Evolutionary conservation across 2,329 filamentous ascomycete species (phyloP).

Genomic region (Dothistroma septosporum): DNA sequence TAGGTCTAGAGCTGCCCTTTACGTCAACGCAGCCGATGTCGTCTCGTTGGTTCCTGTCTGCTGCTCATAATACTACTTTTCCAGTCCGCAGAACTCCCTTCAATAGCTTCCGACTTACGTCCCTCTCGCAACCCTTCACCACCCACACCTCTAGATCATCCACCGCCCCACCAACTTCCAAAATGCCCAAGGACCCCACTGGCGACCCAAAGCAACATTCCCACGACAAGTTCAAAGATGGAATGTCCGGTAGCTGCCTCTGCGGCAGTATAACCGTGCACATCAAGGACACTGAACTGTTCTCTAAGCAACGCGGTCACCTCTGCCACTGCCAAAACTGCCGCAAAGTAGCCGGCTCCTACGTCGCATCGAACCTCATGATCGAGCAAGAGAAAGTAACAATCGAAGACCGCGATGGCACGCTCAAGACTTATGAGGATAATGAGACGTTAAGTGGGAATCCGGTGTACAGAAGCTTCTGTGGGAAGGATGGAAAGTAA

Average conservation of each 20-base stretch:
- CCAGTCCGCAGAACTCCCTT: not conserved
- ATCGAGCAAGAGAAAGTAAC: constrained; percentile 46
- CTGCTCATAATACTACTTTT: not conserved
- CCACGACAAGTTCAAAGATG: constrained; percentile 32
- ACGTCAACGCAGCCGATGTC: constrained; percentile 10
- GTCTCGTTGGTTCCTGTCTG: not conserved
- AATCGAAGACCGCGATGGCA: constrained; percentile 44
- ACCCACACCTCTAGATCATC: not conserved
- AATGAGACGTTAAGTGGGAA: constrained; percentile 46
- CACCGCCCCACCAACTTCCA: constrained; percentile 7
- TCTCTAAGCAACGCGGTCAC: constrained; percentile 43
- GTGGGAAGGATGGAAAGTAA: constrained; percentile 44
- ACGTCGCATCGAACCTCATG: constrained; percentile 39
- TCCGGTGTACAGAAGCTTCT: constrained; percentile 45
- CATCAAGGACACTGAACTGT: constrained; percentile 47
- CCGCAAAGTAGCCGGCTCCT: constrained; percentile 47
- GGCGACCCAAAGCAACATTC: constrained; percentile 41
- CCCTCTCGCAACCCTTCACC: not conserved
- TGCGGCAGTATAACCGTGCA: constrained; percentile 48
- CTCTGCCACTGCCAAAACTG: constrained; percentile 52
- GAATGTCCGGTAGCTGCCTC: constrained; percentile 42
- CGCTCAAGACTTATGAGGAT: constrained; percentile 45
- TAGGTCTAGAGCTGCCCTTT: constrained; percentile 8
- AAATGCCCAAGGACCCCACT: constrained; percentile 34
- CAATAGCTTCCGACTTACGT: not conserved